Evolutionary conservation across 176 grass and related monocot genomes (phyloP).

Genomic region (Paspalum notatum): DNA sequence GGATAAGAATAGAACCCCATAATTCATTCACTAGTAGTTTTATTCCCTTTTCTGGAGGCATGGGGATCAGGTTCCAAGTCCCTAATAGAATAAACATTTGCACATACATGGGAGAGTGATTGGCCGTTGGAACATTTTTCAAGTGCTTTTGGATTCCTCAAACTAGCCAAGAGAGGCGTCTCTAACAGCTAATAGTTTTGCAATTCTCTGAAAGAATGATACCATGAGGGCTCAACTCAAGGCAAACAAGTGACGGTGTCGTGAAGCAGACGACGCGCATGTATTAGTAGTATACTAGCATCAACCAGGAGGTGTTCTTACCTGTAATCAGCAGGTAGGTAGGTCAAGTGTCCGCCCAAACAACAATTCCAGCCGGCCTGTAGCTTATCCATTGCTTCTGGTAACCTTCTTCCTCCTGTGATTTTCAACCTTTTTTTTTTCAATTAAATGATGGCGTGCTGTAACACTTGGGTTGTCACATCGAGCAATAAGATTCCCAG

Average conservation of each 20-base stretch:
- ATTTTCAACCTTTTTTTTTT: conserved; percentile 1
- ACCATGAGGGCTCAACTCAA: not conserved
- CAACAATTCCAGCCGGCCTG: not conserved
- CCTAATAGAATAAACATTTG: conserved; percentile 2
- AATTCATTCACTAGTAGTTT: conserved; percentile 3
- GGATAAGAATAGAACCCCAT: not conserved
- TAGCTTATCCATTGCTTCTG: conserved; percentile 50
- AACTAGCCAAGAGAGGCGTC: not conserved
- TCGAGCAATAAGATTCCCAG: not conserved
- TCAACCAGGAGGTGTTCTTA: conserved; percentile 16
- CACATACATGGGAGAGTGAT: not conserved
- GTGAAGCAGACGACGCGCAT: conserved; percentile 24
- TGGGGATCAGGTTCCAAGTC: conserved; percentile 34
- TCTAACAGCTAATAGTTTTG: not conserved
- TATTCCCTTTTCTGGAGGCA: not conserved
- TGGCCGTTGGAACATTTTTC: not conserved
- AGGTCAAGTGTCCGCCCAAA: not conserved
- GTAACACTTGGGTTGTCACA: conserved; percentile 3
- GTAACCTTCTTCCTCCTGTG: conserved; percentile 32
- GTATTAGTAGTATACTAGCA: not conserved
- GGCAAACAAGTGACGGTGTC: not conserved
- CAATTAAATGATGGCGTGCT: not conserved
- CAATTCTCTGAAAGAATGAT: not conserved
- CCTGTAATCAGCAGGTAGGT: conserved; percentile 30
- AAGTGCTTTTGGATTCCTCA: conserved; percentile 12